phyloP scores from a whole-genome alignment of 164 flowering plant genomes.

The Annona cherimola region DNA sequence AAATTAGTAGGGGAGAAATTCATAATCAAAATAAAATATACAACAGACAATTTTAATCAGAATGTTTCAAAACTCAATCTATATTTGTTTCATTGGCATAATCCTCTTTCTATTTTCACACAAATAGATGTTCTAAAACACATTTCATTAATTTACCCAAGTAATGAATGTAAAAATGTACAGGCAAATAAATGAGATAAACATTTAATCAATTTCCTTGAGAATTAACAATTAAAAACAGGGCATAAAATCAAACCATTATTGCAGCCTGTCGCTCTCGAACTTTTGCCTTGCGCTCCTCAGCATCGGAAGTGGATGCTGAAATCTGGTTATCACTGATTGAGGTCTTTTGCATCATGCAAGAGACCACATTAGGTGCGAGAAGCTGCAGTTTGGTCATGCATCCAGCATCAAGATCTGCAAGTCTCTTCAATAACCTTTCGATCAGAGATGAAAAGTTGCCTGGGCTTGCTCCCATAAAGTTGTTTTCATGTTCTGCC shows the following conservation, averaged over 20 bases:
- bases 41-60: no score
- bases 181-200: no score
- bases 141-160: no score
- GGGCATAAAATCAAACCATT: conserved; percentile 45
- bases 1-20: no score
- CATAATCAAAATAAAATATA: no score
- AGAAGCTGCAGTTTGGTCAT: conserved; percentile 44
- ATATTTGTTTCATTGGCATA: no score
- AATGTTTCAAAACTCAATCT: no score
- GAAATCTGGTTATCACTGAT: conserved; percentile 14
- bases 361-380: conserved; percentile 67
- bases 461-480: conserved; percentile 51
- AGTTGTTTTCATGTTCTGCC: conserved; percentile 31
- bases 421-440: conserved; percentile 59
- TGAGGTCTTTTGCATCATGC: conserved; percentile 23
- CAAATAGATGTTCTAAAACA: no score
- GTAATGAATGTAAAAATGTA: no score
- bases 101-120: no score
- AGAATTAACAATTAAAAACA: not conserved
- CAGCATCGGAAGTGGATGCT: conserved; percentile 43
- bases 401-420: conserved; percentile 62
- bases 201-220: no score
- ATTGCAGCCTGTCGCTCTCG: conserved; percentile 91
- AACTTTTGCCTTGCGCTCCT: conserved; percentile 73
- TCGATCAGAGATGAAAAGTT: conserved; percentile 54